Evolutionary conservation across 768 basidiomycete species (phyloP), one percentile per base, ranked within the genome.

Genomic region (Tulasnella sp.): DNA sequence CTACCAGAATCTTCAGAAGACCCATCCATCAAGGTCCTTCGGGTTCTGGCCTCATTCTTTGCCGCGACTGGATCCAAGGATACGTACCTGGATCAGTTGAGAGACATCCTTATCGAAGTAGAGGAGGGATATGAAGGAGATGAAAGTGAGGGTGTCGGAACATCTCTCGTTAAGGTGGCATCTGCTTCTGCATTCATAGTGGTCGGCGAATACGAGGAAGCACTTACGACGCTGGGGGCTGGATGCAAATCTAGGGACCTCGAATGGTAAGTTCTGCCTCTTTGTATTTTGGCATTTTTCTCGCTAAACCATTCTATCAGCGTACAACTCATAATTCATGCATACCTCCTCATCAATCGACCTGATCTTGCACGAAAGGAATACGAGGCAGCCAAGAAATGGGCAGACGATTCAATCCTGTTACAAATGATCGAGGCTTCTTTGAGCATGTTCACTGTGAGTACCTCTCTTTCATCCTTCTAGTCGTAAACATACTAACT

Each of bases 271-370:
- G 86, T 74, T 5, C 19, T 47, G 41, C 52, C 41, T 40, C 10
- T n/a, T 20, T 40, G 39, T 16, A n/a, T 40, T 39, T 28, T 8
- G 28, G 39, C 24, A 45, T 48, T 20, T 15, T 39, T 34, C 28
- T 28, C 27, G 46, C 12, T 42, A 33, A 37, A 31, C 27, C 49
- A 12, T 31, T 34, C 9, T 46, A 22, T 19, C 58, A 93, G 91
- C 35, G 80, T 87, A 31, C 83, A 88, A 3, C 66, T 89, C 37
- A 77, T 83, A 41, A 78, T 84, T 10, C 87, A 93, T 61, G 77
- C 93, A 45, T 86, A 90, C 62, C 77, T 96, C 32, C 86, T 87
- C n/a, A 86, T 92, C 52, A 76, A 85, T 63, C 81, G 91, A 35
- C 70, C 81, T 29, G 89, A 87, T 67, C 75, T 91, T 33, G 91